Conservation (phyloP, 225 moss, liverwort and hornwort species). For the Physcomitrellopsis africana region DNA sequence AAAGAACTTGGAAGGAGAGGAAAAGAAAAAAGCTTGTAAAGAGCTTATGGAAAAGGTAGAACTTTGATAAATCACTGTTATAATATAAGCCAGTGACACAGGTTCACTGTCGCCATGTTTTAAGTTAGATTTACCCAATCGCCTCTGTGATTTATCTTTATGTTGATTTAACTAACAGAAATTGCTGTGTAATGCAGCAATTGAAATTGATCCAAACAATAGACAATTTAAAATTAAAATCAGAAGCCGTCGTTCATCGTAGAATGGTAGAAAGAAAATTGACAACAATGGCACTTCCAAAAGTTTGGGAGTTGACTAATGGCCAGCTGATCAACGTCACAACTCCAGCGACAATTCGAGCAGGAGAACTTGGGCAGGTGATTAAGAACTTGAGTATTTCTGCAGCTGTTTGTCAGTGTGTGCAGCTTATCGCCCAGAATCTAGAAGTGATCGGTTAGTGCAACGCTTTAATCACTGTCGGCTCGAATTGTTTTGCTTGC, state of each 20-base stretch:
- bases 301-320: slow-evolving; percentile 88
- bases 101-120: neutral
- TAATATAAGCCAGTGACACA: neutral
- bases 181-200: slow-evolving; percentile 47
- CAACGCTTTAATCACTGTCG: neutral
- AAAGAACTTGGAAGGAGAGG: slow-evolving; percentile 52
- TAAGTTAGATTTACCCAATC: neutral
- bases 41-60: slow-evolving; percentile 66
- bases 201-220: slow-evolving; percentile 84
- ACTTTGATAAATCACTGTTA: neutral
- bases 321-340: slow-evolving; percentile 79
- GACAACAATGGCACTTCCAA: slow-evolving; percentile 77
- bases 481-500: neutral
- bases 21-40: slow-evolving; percentile 58
- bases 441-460: neutral
- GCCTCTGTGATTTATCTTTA: neutral
- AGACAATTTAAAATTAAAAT: slow-evolving; percentile 59
- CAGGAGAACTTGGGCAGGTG: slow-evolving; percentile 81
- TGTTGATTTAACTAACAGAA: neutral
- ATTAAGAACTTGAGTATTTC: neutral
- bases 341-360: slow-evolving; percentile 81
- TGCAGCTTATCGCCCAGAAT: neutral
- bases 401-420: slow-evolving; percentile 3
- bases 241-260: slow-evolving; percentile 56
- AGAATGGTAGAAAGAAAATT: slow-evolving; percentile 52